Percentiles rank a stretch among this genome's conserved stretches.
These are phyloP conservation scores for Crucibulum laeve DNA, from an alignment of 768 basidiomycete species.

Conservation along the genomic window DNA sequence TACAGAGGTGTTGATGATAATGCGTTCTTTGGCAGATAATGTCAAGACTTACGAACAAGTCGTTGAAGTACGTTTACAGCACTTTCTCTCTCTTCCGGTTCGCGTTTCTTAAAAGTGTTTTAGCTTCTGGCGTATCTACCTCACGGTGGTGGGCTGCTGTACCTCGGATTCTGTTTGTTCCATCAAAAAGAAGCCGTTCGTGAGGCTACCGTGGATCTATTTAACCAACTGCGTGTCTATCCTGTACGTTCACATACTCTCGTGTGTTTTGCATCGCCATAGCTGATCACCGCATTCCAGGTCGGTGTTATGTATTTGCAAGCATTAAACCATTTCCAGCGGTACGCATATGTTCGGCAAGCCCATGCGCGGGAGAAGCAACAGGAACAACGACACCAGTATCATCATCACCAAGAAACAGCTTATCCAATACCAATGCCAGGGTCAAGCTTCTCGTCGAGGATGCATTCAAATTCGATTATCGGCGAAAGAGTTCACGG, in stretches of 20 bases:
- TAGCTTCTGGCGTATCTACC: constrained; percentile 80
- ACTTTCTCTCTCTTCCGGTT: constrained; percentile 1
- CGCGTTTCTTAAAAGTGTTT: background rate
- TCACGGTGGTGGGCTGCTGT: constrained; percentile 77
- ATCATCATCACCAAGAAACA: background rate
- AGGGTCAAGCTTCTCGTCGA: constrained; percentile 13
- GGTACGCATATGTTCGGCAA: constrained; percentile 82
- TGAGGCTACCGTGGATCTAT: constrained; percentile 77
- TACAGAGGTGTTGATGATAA: constrained; percentile 70
- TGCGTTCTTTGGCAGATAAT: constrained; percentile 66
- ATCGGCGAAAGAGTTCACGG: constrained; percentile 11
- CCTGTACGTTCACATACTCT: constrained; percentile 47
- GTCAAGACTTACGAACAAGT: constrained; percentile 84
- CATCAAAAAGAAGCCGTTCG: constrained; percentile 78
- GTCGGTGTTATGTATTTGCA: constrained; percentile 76
- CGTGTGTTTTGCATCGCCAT: background rate
- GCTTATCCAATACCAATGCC: background rate
- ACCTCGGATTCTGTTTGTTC: constrained; percentile 86
- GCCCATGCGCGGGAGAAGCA: constrained; percentile 62
- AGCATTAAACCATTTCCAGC: constrained; percentile 83
- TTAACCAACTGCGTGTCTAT: constrained; percentile 73
- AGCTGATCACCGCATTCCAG: constrained; percentile 30
- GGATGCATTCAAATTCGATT: constrained; percentile 29
- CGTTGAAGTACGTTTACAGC: constrained; percentile 58
- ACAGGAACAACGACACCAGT: constrained; percentile 23